phyloP scores from a whole-genome alignment of 2,329 filamentous ascomycete species.

The Teratosphaeria epicoccoides region DNA sequence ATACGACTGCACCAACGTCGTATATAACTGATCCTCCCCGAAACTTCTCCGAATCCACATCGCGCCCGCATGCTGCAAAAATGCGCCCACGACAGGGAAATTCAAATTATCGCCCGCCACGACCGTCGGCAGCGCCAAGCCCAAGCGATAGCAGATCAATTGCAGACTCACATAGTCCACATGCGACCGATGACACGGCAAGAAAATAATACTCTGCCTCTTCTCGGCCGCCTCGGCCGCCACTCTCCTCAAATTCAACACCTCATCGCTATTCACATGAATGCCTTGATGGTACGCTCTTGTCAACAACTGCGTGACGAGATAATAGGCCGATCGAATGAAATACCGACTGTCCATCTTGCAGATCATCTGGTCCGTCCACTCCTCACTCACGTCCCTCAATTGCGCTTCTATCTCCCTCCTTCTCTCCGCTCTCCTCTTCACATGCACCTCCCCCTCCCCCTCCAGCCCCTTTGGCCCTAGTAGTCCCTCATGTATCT shows the following conservation, averaged over 20 bases:
- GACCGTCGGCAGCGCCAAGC: constrained; percentile 77
- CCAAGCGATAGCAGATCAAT: constrained; percentile 87
- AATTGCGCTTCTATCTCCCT: constrained; percentile 58
- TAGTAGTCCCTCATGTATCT: constrained; percentile 64
- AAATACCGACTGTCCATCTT: constrained; percentile 95
- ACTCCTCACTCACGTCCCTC: constrained; percentile 69
- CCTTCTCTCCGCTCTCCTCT: constrained; percentile 21
- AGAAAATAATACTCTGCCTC: constrained; percentile 90
- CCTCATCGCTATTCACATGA: constrained; percentile 90
- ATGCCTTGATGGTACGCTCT: constrained; percentile 93
- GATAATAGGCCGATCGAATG: constrained; percentile 83
- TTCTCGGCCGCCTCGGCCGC: constrained; percentile 73
- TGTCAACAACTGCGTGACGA: constrained; percentile 76
- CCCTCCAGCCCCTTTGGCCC: constrained; percentile 39
- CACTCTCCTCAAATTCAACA: constrained; percentile 68
- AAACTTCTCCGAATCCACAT: constrained; percentile 95
- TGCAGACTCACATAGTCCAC: constrained; percentile 94
- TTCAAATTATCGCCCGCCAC: constrained; percentile 96
- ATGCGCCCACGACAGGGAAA: constrained; percentile 78
- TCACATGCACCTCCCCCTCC: constrained; percentile 48
- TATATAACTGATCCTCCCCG: constrained; percentile 82
- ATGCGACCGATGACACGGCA: constrained; percentile 89
- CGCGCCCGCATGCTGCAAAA: constrained; percentile 87
- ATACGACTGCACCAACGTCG: constrained; percentile 88
- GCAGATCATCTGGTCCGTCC: constrained; percentile 95